These are phyloP conservation scores for Hanseniaspora vineae DNA, from an alignment of 805 yeast genomes.

Conservation along the genomic window DNA sequence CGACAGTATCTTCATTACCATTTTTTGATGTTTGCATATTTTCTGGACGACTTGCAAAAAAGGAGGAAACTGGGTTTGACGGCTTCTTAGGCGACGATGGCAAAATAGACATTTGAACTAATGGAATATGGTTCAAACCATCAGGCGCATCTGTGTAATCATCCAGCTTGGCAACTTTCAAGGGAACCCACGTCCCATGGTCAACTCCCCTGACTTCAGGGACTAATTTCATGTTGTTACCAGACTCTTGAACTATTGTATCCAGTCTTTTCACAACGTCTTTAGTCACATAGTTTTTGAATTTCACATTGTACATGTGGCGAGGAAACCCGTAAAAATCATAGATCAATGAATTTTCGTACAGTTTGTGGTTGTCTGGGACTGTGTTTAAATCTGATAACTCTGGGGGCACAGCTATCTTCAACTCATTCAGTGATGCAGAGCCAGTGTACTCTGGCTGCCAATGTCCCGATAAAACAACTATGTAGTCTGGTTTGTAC, in stretches of 20 bases:
- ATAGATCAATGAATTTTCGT: conserved; percentile 48
- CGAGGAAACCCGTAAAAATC: conserved; percentile 67
- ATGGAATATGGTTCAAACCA: conserved; percentile 22
- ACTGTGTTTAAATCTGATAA: conserved; percentile 4
- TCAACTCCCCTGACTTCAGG: conserved; percentile 46
- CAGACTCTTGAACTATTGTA: background rate
- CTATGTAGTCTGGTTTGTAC: conserved; percentile 50
- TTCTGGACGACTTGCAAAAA: background rate
- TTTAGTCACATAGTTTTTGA: conserved; percentile 27
- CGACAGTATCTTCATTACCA: background rate
- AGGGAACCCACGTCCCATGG: conserved; percentile 78
- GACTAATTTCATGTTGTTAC: conserved; percentile 1
- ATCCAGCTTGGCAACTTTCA: conserved; percentile 51
- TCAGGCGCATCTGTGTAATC: conserved; percentile 3
- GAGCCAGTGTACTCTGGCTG: conserved; percentile 34
- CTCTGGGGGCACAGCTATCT: background rate
- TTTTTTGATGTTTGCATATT: background rate
- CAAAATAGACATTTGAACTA: conserved; percentile 32
- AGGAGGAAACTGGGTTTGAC: conserved; percentile 23
- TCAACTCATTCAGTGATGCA: background rate
- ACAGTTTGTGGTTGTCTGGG: background rate
- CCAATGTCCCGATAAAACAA: conserved; percentile 73
- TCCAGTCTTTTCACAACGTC: conserved; percentile 24
- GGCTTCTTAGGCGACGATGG: conserved; percentile 38
- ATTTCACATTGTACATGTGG: conserved; percentile 48